Evolutionary conservation across 352 stramenopile species (phyloP).

Genomic region (Blastocystis sp.): DNA sequence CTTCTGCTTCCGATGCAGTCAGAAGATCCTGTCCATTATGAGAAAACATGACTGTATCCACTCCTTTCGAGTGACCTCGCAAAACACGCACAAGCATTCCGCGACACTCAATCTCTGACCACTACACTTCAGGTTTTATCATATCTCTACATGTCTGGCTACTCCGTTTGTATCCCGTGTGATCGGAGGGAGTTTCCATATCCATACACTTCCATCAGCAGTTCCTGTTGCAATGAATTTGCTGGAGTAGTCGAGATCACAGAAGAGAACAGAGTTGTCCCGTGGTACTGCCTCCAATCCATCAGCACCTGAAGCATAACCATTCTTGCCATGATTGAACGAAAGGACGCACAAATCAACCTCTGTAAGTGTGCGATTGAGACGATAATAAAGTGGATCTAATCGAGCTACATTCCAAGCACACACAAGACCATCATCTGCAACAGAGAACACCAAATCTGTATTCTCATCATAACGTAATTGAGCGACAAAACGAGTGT

Average conservation of each 20-base stretch:
- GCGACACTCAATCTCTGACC: neutral
- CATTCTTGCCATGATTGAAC: neutral
- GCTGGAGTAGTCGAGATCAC: neutral
- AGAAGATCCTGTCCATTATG: conserved; percentile 12
- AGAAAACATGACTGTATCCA: conserved; percentile 36
- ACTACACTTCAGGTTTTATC: neutral
- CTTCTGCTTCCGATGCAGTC: conserved; percentile 33
- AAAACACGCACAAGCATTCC: neutral
- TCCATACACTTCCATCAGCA: neutral
- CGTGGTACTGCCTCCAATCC: neutral
- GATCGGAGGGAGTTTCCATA: conserved; percentile 22
- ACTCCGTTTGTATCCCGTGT: neutral
- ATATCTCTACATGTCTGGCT: neutral
- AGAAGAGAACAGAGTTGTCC: conserved; percentile 40
- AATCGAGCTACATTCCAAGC: conserved; percentile 6
- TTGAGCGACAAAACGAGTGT: conserved; percentile 12
- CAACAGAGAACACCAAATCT: conserved; percentile 45
- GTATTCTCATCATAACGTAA: conserved; percentile 19
- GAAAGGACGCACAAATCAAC: neutral
- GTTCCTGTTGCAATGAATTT: neutral
- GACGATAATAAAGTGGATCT: neutral
- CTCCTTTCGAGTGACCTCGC: conserved; percentile 1
- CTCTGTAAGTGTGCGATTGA: neutral
- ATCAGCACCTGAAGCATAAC: neutral
- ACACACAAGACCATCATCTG: conserved; percentile 6